Base-by-base conservation (phyloP, 2,329 filamentous ascomycete species). In the Sporothrix protearum region DNA sequence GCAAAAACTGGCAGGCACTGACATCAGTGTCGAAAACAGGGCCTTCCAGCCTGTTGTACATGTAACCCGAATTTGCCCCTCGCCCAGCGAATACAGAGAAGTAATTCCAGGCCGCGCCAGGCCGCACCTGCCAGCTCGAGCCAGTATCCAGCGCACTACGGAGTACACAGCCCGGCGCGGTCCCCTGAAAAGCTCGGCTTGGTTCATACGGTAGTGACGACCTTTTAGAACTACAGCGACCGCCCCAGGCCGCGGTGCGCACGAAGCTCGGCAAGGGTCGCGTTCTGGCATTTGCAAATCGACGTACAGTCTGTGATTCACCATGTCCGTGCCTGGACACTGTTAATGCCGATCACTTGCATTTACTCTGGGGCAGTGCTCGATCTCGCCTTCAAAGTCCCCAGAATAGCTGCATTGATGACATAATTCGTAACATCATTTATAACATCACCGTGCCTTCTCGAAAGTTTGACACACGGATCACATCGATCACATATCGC, bases 11-110 rank as follows among this genome's bases (percentile, higher is more conserved):
- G 42, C 42, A 47, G 42, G 42, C 42, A 66, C 63, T 47, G 61
- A 47, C 63, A 49, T 67, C 63, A 68, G 64, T 51, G 66, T 57
- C 66, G 66, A 55, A 68, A 42, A 53, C 63, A 68, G 45, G 9
- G 42, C 19, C 19, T 28, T 39, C 55, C 30, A 45, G 25, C n/a
- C 36, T 16, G 49, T 45, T 16, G 19, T 45, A 16, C 9, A 16
- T 16, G 19, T 45, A 16, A 1, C 6, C 42, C 22, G 22, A 5
- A 28, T 2, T 64, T 45, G 19, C 33, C 61, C 57, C 39, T 64
- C 61, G 42, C 59, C 19, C 36, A 28, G 36, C 45, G 42, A 16
- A 67, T n/a, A 36, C 45, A 28, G 25, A 47, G 22, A 47, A 22
- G 19, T 42, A 42, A 19, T 30, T 64, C 57, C 57, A 61, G 57